Conservation (phyloP, 371 early-diverging fungal species). For the Fennellomyces sp. region DNA sequence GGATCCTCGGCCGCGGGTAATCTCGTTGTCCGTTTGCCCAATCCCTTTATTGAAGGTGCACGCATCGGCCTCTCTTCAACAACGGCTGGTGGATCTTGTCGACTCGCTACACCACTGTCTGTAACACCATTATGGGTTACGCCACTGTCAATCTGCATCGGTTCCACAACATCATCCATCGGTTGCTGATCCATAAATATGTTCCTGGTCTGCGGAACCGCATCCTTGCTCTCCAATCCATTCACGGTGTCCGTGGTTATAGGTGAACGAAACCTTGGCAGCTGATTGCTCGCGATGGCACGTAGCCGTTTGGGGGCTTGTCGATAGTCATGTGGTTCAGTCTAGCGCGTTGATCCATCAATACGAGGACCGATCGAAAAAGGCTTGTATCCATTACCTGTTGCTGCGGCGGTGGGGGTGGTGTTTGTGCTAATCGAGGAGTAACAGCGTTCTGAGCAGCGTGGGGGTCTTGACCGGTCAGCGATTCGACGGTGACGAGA, state of each 20-base stretch:
- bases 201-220: no score
- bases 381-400: no score
- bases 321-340: background rate
- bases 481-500: slow-evolving; percentile 54
- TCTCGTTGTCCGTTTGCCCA: background rate
- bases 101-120: no score
- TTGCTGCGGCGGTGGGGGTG: background rate
- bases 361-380: no score
- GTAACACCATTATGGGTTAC: no score
- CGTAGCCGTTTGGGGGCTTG: slow-evolving; percentile 7
- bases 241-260: background rate
- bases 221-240: no score
- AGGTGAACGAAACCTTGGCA: background rate
- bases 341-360: no score
- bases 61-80: background rate
- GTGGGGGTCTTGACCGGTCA: slow-evolving; percentile 11
- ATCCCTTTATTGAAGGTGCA: background rate
- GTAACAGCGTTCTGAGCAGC: slow-evolving; percentile 1
- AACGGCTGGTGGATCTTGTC: no score
- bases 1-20: background rate
- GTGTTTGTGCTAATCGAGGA: background rate
- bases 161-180: no score
- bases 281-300: background rate
- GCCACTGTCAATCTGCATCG: no score
- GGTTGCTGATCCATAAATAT: no score